Conservation (phyloP, 2,329 filamentous ascomycete species). For the Tricladium varicosporioides region DNA sequence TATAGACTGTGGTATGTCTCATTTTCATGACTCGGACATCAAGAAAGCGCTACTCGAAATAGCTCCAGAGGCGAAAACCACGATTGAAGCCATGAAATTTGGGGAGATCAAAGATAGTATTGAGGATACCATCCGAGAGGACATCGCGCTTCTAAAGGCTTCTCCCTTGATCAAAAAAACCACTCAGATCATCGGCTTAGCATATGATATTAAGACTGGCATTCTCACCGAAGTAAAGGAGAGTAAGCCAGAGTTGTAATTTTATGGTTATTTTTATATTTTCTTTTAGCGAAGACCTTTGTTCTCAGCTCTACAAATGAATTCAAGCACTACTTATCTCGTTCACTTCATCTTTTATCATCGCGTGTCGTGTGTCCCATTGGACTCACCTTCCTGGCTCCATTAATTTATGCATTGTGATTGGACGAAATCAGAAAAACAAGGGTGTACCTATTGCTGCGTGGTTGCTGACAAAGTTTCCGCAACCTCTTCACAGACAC, state of each 20-base stretch:
- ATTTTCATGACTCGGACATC: constrained; percentile 19
- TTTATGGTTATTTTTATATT: background rate
- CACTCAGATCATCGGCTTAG: constrained; percentile 22
- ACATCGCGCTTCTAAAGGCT: constrained; percentile 19
- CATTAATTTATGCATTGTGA: too few relatives aligned
- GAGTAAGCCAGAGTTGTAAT: constrained; percentile 11
- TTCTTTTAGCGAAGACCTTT: too few relatives aligned
- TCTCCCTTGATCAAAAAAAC: constrained; percentile 23
- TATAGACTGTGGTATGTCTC: constrained; percentile 23
- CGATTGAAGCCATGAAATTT: constrained; percentile 18
- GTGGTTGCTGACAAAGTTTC: too few relatives aligned
- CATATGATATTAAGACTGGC: constrained; percentile 22
- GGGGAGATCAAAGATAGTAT: constrained; percentile 21
- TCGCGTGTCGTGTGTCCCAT: too few relatives aligned
- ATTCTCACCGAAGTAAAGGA: constrained; percentile 15
- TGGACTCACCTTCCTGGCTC: too few relatives aligned
- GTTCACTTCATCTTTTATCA: too few relatives aligned
- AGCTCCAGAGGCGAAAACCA: constrained; percentile 12
- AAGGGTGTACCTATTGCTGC: too few relatives aligned
- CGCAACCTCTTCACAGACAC: too few relatives aligned
- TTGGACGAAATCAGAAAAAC: too few relatives aligned
- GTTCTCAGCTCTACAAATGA: too few relatives aligned
- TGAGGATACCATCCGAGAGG: constrained; percentile 22
- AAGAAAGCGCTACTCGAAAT: constrained; percentile 19
- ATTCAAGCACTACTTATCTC: too few relatives aligned